These are phyloP conservation scores for Penicillium janthinellum DNA, from an alignment of 2,329 filamentous ascomycete genomes.

Conservation along the genomic window DNA sequence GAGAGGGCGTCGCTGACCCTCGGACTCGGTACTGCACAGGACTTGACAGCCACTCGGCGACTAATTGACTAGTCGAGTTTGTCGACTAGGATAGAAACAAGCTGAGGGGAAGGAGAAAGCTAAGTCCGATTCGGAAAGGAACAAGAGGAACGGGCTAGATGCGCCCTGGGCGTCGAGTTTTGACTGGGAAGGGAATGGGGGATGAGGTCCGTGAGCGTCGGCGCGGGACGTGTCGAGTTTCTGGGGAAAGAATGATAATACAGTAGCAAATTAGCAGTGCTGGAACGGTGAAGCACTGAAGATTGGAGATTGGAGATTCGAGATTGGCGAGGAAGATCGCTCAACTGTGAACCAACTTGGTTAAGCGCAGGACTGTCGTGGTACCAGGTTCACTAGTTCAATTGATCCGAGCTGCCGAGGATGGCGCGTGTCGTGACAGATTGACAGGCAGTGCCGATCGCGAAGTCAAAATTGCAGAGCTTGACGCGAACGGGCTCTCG, in stretches of 20 bases:
- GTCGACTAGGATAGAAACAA: conserved; percentile 1
- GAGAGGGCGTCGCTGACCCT: conserved; percentile 2
- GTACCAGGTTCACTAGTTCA: too few species aligned
- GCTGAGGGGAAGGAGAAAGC: neutral
- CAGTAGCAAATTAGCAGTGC: neutral
- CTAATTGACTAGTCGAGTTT: too few species aligned
- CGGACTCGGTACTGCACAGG: neutral
- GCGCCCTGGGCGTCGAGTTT: conserved; percentile 2
- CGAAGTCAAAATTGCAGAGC: too few species aligned
- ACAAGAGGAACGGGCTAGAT: conserved; percentile 5
- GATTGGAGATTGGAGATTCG: neutral
- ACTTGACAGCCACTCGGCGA: neutral
- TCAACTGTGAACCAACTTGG: neutral
- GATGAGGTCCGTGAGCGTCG: conserved; percentile 13
- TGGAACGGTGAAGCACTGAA: neutral
- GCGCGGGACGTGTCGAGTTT: neutral
- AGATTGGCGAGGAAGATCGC: neutral
- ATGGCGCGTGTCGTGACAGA: neutral
- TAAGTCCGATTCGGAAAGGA: conserved; percentile 5
- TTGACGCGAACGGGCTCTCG: too few species aligned
- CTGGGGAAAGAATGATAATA: neutral
- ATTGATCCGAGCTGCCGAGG: neutral
- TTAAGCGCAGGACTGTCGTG: too few species aligned
- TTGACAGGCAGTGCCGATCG: neutral
- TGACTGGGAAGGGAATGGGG: neutral